phyloP scores from a whole-genome alignment of 768 basidiomycete genomes.

The Suillus fuscotomentosus region DNA sequence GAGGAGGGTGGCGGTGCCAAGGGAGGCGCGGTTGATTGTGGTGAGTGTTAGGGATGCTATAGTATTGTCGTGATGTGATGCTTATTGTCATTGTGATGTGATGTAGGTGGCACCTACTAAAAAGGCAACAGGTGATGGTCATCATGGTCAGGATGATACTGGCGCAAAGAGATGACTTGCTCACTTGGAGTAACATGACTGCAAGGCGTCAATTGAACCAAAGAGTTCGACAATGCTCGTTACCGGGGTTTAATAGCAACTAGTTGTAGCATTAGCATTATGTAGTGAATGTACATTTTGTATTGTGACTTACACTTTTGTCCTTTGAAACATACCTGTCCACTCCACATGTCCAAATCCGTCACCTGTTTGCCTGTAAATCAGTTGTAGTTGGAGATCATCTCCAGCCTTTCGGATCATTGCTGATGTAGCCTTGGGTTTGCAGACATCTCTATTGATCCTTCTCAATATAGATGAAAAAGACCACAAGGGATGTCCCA shows the following conservation, averaged over 20 bases:
- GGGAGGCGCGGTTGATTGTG: constrained; percentile 20
- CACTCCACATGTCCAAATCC: neutral
- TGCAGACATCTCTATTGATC: too few relatives aligned
- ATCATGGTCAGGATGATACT: constrained; percentile 13
- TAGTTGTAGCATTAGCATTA: neutral
- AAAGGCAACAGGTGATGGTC: constrained; percentile 6
- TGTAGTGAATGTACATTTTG: neutral
- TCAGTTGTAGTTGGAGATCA: too few relatives aligned
- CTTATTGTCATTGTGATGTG: constrained; percentile 3
- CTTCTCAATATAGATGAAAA: too few relatives aligned
- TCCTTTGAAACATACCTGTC: neutral
- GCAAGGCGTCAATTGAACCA: neutral
- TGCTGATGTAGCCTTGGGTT: too few relatives aligned
- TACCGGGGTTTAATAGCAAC: neutral
- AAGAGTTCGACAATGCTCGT: too few relatives aligned
- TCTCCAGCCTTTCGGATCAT: neutral
- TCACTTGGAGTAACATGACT: constrained; percentile 9
- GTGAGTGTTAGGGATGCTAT: constrained; percentile 8
- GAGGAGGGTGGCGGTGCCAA: constrained; percentile 16
- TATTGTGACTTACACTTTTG: neutral
- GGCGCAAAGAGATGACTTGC: constrained; percentile 1
- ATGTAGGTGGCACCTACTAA: constrained; percentile 27
- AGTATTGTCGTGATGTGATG: neutral
- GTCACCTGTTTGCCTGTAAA: too few relatives aligned
- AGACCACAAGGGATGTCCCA: too few relatives aligned